Conservation (phyloP, 2,329 filamentous ascomycete species). For the Pseudopyricularia javanii region DNA sequence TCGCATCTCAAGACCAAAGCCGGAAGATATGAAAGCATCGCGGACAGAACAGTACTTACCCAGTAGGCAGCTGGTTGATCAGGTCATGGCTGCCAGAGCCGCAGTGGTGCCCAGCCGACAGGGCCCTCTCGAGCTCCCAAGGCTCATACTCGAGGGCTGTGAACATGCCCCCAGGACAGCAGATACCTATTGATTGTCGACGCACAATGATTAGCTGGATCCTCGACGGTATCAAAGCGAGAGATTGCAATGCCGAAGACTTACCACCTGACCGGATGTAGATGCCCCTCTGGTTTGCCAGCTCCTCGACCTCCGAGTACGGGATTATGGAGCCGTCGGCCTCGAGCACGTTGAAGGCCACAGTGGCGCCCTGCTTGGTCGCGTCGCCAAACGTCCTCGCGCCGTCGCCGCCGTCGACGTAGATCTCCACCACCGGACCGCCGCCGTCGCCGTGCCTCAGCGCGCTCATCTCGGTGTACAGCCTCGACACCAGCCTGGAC, state of each 20-base stretch:
- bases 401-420: slow-evolving; percentile 27
- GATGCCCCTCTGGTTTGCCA: slow-evolving; percentile 41
- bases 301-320: slow-evolving; percentile 45
- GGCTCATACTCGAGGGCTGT: slow-evolving; percentile 36
- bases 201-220: not conserved
- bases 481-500: slow-evolving; percentile 32
- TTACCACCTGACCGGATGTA: slow-evolving; percentile 47
- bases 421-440: slow-evolving; percentile 35
- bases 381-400: slow-evolving; percentile 34
- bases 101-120: slow-evolving; percentile 45
- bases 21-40: slow-evolving; percentile 2
- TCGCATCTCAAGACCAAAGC: too few relatives aligned
- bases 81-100: slow-evolving; percentile 38
- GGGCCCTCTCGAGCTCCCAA: slow-evolving; percentile 40
- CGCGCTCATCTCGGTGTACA: slow-evolving; percentile 32
- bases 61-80: slow-evolving; percentile 41
- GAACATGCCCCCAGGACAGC: slow-evolving; percentile 32
- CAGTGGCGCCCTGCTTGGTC: slow-evolving; percentile 42
- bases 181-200: slow-evolving; percentile 23
- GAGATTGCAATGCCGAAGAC: slow-evolving; percentile 1
- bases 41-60: slow-evolving; percentile 25
- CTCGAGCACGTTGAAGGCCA: slow-evolving; percentile 51
- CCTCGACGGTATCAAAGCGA: not conserved
- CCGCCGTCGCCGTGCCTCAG: slow-evolving; percentile 41
- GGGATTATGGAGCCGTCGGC: slow-evolving; percentile 39